A percentile compares a stretch with the other conserved stretches of the same genome.
These are phyloP conservation scores for Rhexocercosporidium sp. DNA, from an alignment of 2,329 filamentous ascomycete genomes.

Conservation along the genomic window DNA sequence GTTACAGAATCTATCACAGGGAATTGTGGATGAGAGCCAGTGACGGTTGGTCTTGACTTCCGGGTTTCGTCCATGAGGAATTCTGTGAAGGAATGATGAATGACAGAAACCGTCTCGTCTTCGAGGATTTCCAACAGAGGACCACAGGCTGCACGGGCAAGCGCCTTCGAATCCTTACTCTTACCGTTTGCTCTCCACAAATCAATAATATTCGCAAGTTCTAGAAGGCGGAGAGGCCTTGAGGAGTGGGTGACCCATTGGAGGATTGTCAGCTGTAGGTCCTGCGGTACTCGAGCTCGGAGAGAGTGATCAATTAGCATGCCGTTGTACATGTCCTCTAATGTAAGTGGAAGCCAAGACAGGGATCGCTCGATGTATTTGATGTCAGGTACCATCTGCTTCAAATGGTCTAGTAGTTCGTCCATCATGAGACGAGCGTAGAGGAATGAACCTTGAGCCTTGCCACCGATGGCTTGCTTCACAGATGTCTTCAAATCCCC, in stretches of 20 bases:
- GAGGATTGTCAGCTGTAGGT: slow-evolving; percentile 47
- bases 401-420: slow-evolving; percentile 29
- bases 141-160: slow-evolving; percentile 46
- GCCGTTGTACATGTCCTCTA: slow-evolving; percentile 48
- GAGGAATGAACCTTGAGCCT: slow-evolving; percentile 31
- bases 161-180: slow-evolving; percentile 41
- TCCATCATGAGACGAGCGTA: slow-evolving; percentile 35
- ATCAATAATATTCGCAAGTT: slow-evolving; percentile 45
- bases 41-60: neutral
- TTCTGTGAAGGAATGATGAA: slow-evolving; percentile 56
- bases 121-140: slow-evolving; percentile 51
- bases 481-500: slow-evolving; percentile 13
- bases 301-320: slow-evolving; percentile 46
- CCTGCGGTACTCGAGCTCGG: slow-evolving; percentile 40
- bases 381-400: slow-evolving; percentile 19
- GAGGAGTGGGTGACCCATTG: slow-evolving; percentile 49
- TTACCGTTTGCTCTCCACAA: slow-evolving; percentile 10
- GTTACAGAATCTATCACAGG: slow-evolving; percentile 14
- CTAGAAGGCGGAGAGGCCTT: slow-evolving; percentile 49
- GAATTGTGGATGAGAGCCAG: slow-evolving; percentile 12
- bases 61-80: slow-evolving; percentile 44
- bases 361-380: slow-evolving; percentile 32
- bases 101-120: slow-evolving; percentile 50
- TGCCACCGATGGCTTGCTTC: slow-evolving; percentile 45
- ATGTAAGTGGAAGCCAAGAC: slow-evolving; percentile 36